Base-by-base conservation (phyloP, 2,329 filamentous ascomycete species). In the Penicillium sp. region DNA sequence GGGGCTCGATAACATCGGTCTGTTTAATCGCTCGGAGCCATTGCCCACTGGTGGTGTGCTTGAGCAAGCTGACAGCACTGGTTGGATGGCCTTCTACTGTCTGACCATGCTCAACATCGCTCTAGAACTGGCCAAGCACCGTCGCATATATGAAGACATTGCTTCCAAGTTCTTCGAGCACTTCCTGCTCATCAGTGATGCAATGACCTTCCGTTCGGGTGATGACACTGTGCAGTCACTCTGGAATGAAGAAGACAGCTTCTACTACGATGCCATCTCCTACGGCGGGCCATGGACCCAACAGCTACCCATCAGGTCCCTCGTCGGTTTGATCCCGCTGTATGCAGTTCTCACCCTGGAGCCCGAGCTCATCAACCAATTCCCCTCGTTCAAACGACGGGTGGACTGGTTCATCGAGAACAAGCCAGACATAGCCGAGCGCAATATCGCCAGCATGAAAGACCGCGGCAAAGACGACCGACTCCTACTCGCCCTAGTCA, bases 101-200 rank as follows among this genome's bases (percentile, higher is more conserved):
- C 78, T 97, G 60, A 91, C 87, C 77, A 97, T 97, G 93, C 82
- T 97, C 69, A 97, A 97, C 76, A 97, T 97, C 68, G 88, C 92
- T 14, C 83, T 97, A 12, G 94, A 97, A 77, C 82, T 97, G 63
- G 92, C 93, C 56, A 97, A 97, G 78, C 91, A 97, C 73, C 88
- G 94, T 43, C 88, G 92, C 38, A 96, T 88, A 55, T 97, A 97
- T 73, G 93, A 97, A 78, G 93, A 97, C 69, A 87, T 97, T 78
- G 92, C 93, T 1, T 95, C 91, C 48, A 97, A 97, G 76, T 97
- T 97, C 80, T 97, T 97, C 68, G 94, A 97, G 78, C 94, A 97
- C 70, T 97, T 97, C 76, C 90, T 97, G 69, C 87, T 97, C 73
- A 97, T 97, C 73, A 95, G 91, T 69, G 94, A 97, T 77, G 94